Evolutionary conservation across 108 stramenopile species (phyloP), one percentile per base, ranked within the genome.

Genomic region (Cyclotella cryptica): DNA sequence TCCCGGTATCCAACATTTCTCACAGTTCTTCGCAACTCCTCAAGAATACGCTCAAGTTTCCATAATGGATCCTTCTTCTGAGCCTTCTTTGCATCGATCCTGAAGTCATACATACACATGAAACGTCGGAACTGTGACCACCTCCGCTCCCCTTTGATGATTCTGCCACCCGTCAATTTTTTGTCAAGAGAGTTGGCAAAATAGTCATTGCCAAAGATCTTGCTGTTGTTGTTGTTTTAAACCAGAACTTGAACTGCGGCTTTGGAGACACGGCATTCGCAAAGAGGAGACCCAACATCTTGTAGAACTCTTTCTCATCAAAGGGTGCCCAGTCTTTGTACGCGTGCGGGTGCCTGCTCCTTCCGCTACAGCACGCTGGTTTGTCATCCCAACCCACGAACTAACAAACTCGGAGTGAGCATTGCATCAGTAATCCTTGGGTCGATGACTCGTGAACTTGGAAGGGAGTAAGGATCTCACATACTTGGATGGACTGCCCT

Each of bases 1-100:
- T 58, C 76, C 76, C 11, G 52, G 28, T 0, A 74, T 39, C 74
- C 74, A 74, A 47, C 49, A 53, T 1, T 21, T 17, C 74, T 54
- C 22, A 39, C 40, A 10, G 9, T 66, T 61, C 21, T 54, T 66
- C 53, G 41, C n/a, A 74, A 30, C 5, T 60, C 28, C 3, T 49
- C 35, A n/a, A 72, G 27, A 0, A 72, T 21, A 18, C 4, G 24
- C 21, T 13, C 57, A 14, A 72, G 43, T 46, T 72, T 72, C 59
- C 59, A 72, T 0, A 72, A 30, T 12, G 61, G 72, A 62, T 62
- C 59, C 59, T n/a, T 61, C 5, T 28, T 42, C 26, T 40, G 49
- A 27, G 28, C 26, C 40, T 35, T 30, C 52, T 10, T 19, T 1
- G 51, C 21, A 12, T 55, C 19, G 10, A 24, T 27, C 35, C 53